Percentiles rank a stretch among this genome's conserved stretches.
phyloP scores from a whole-genome alignment of 495 filamentous ascomycete species.

The Penicillium parvum region DNA sequence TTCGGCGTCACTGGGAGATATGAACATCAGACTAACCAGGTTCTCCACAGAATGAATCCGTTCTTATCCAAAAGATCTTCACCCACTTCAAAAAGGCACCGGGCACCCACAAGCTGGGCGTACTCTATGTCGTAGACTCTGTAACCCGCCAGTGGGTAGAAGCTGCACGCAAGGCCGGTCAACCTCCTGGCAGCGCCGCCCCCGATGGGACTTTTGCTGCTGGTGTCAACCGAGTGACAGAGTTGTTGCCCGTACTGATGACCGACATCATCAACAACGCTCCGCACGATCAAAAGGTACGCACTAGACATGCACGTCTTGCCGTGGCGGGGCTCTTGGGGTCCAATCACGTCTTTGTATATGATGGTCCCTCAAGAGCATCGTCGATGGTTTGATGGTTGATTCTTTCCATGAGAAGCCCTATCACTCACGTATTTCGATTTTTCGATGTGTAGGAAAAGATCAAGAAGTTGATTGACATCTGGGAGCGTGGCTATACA shows the following conservation, averaged over 20 bases:
- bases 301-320: conserved; percentile 46
- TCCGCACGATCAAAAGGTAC: conserved; percentile 98
- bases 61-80: conserved; percentile 92
- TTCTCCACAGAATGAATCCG: conserved; percentile 80
- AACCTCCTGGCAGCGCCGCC: conserved; percentile 69
- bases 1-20: neutral
- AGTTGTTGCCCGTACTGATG: conserved; percentile 88
- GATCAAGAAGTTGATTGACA: conserved; percentile 92
- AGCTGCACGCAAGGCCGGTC: conserved; percentile 79
- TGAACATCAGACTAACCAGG: conserved; percentile 29
- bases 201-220: conserved; percentile 90
- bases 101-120: conserved; percentile 92
- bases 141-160: conserved; percentile 99
- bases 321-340: neutral
- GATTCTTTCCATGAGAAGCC: conserved; percentile 20
- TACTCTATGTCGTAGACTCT: conserved; percentile 99
- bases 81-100: conserved; percentile 96
- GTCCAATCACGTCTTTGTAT: neutral
- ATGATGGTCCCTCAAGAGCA: conserved; percentile 3
- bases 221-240: conserved; percentile 93
- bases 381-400: conserved; percentile 15
- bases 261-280: conserved; percentile 87
- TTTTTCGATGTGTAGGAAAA: conserved; percentile 70
- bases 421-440: conserved; percentile 48
- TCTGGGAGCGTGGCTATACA: conserved; percentile 93